Percentiles rank a stretch among this genome's conserved stretches.
These are phyloP conservation scores for Ephemerocybe angulata DNA, from an alignment of 768 basidiomycete species.

Conservation along the genomic window DNA sequence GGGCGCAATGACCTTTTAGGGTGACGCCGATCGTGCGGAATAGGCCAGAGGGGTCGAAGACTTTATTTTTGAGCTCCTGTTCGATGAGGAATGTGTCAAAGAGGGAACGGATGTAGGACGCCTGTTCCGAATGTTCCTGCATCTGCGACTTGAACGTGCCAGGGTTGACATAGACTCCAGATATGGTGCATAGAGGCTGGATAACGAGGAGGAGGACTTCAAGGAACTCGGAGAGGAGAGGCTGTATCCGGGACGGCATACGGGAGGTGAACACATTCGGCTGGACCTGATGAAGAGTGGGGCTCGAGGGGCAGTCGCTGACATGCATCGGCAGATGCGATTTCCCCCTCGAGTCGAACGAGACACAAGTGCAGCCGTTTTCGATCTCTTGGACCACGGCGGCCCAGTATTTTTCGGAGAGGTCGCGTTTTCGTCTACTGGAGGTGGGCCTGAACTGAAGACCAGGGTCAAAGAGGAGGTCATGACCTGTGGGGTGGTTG, in stretches of 20 bases:
- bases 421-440: constrained; percentile 67
- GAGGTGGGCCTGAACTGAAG: constrained; percentile 78
- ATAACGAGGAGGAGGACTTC: constrained; percentile 83
- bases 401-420: constrained; percentile 81
- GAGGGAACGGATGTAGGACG: constrained; percentile 62
- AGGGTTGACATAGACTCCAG: constrained; percentile 58
- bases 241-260: constrained; percentile 67
- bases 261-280: constrained; percentile 53
- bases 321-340: constrained; percentile 32
- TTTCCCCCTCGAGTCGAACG: constrained; percentile 62
- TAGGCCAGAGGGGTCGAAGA: constrained; percentile 77
- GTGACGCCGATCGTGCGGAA: constrained; percentile 77
- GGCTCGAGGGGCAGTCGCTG: constrained; percentile 30
- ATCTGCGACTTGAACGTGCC: constrained; percentile 57
- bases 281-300: constrained; percentile 43
- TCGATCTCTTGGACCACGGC: constrained; percentile 77
- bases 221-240: constrained; percentile 70
- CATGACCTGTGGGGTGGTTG: constrained; percentile 58
- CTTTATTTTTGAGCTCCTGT: constrained; percentile 71
- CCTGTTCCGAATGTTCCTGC: constrained; percentile 60
- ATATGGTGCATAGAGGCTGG: constrained; percentile 66
- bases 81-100: constrained; percentile 82
- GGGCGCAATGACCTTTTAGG: constrained; percentile 88
- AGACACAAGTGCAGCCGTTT: constrained; percentile 79
- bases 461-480: constrained; percentile 83